Percentiles rank a stretch among this genome's conserved stretches.
Conservation (phyloP, 495 filamentous ascomycete genomes). For the Clohesyomyces aquaticus region DNA sequence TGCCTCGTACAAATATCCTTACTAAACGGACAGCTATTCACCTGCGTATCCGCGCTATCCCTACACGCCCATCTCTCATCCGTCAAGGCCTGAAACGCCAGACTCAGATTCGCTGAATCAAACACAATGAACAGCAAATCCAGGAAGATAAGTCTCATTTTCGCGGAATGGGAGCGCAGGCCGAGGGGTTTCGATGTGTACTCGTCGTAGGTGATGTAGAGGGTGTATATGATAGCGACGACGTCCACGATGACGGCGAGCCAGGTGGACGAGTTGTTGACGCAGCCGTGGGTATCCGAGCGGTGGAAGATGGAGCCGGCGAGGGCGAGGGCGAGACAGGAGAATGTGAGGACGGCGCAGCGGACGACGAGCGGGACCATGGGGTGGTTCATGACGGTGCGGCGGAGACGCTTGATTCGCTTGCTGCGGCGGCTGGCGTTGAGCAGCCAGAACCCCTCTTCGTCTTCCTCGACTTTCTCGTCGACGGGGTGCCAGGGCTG, state of each 20-base stretch:
- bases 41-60: neutral
- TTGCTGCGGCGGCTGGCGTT: conserved; percentile 51
- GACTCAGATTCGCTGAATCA: conserved; percentile 84
- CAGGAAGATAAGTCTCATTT: conserved; percentile 83
- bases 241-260: conserved; percentile 92
- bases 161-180: conserved; percentile 76
- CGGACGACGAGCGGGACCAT: conserved; percentile 85
- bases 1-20: conserved; percentile 68
- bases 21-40: conserved; percentile 45
- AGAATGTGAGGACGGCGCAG: conserved; percentile 79
- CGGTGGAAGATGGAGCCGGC: conserved; percentile 73
- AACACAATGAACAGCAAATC: conserved; percentile 97
- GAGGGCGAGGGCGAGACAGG: conserved; percentile 77
- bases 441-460: conserved; percentile 47
- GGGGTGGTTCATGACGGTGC: conserved; percentile 66
- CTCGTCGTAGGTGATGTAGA: conserved; percentile 96
- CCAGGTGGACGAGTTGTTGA: conserved; percentile 72
- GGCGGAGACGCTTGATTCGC: conserved; percentile 58
- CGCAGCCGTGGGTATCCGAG: conserved; percentile 49
- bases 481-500: conserved; percentile 59
- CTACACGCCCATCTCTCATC: conserved; percentile 69
- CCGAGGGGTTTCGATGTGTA: conserved; percentile 93
- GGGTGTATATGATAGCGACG: conserved; percentile 82
- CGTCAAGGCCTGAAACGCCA: conserved; percentile 83
- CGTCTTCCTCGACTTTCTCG: conserved; percentile 56